phyloP scores from a whole-genome alignment of 139 green algal genomes.

The Chlamydomonas schloesseri region DNA sequence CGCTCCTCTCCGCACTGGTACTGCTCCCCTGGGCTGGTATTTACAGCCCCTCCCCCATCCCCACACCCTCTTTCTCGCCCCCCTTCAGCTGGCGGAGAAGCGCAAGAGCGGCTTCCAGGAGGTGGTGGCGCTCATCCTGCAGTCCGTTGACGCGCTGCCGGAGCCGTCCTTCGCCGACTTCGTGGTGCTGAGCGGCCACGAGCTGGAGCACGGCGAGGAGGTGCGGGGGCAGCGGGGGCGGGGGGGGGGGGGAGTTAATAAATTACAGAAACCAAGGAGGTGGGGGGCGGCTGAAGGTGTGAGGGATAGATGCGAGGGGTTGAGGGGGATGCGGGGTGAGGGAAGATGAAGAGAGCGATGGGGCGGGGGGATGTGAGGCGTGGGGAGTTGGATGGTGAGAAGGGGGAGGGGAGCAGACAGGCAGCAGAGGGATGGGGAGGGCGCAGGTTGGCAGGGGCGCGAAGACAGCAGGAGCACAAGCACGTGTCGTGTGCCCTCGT shows the following conservation, averaged over 20 bases:
- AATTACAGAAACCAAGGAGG: too few relatives aligned
- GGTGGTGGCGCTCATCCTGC: slow-evolving; percentile 31
- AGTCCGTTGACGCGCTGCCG: background rate
- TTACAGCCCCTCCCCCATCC: background rate
- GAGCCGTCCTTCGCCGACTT: slow-evolving; percentile 38
- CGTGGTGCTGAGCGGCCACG: slow-evolving; percentile 1
- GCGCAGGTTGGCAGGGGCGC: too few relatives aligned
- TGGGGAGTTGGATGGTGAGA: too few relatives aligned
- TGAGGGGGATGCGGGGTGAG: background rate
- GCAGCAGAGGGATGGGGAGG: too few relatives aligned
- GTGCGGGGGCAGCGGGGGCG: background rate
- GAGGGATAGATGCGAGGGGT: too few relatives aligned
- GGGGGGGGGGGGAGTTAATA: background rate
- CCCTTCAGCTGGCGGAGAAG: slow-evolving; percentile 39
- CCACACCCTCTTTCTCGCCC: background rate
- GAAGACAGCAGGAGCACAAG: too few relatives aligned
- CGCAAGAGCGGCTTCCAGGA: slow-evolving; percentile 44
- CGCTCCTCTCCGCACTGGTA: too few relatives aligned
- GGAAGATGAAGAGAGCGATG: background rate
- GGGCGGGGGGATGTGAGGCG: too few relatives aligned
- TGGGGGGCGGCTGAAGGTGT: too few relatives aligned
- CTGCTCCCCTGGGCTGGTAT: background rate
- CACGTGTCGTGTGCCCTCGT: too few relatives aligned
- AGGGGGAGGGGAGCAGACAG: too few relatives aligned
- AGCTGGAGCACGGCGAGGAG: slow-evolving; percentile 13